These are phyloP conservation scores for Zygnema cylindricum DNA, from an alignment of 139 green algal genomes.

Conservation along the genomic window DNA sequence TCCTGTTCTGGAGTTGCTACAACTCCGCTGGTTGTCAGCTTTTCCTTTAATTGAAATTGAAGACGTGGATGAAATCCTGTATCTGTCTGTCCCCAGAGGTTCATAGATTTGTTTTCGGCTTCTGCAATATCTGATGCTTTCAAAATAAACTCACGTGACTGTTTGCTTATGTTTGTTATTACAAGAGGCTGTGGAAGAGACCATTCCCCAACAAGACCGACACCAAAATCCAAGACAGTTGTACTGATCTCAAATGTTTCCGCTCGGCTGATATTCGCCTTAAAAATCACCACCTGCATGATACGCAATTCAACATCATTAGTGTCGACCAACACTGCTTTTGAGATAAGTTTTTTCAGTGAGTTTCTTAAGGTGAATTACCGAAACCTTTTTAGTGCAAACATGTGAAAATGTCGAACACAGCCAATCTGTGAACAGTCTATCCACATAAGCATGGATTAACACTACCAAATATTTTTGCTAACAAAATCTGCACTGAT, in stretches of 20 bases:
- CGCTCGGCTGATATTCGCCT: conserved; percentile 16
- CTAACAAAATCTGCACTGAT: no score
- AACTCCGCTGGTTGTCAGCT: neutral
- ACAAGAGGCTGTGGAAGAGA: conserved; percentile 1
- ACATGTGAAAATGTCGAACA: no score
- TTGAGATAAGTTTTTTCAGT: no score
- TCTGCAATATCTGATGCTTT: conserved; percentile 2
- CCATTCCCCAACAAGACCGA: conserved; percentile 5
- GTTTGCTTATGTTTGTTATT: conserved; percentile 29
- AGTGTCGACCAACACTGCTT: no score
- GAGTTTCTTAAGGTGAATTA: no score
- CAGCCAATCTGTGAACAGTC: no score
- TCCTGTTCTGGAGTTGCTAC: neutral
- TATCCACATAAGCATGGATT: no score
- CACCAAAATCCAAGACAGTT: neutral
- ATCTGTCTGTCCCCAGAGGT: neutral
- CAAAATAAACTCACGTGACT: conserved; percentile 33
- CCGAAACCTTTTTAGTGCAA: no score
- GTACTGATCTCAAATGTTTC: conserved; percentile 21
- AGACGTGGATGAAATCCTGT: neutral
- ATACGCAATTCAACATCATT: no score
- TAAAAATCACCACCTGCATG: conserved; percentile 6
- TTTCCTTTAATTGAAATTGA: neutral
- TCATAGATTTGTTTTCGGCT: neutral
- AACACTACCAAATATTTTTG: no score